Evolutionary conservation across 1,284 basidiomycete species (phyloP).

Genomic region (Ceratobasidium papillatum): DNA sequence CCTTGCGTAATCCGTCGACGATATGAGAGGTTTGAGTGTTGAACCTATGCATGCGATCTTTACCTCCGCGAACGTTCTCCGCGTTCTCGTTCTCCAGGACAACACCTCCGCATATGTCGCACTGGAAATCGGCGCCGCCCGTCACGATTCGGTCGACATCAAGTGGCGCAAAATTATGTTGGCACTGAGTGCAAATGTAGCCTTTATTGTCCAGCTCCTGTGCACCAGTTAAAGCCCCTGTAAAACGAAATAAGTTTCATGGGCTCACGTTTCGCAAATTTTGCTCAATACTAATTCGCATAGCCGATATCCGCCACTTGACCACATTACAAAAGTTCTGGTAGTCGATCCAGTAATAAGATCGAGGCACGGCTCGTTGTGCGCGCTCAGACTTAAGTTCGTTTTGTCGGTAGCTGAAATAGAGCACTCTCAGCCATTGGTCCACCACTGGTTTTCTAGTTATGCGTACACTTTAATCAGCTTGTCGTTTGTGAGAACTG

Average conservation of each 20-base stretch:
- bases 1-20: slow-evolving; percentile 84
- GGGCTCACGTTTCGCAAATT: slow-evolving; percentile 78
- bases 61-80: slow-evolving; percentile 81
- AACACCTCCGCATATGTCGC: slow-evolving; percentile 72
- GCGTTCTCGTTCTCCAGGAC: slow-evolving; percentile 92
- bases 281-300: slow-evolving; percentile 89
- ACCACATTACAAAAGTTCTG: slow-evolving; percentile 95
- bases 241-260: neutral
- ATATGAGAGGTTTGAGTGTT: slow-evolving; percentile 91
- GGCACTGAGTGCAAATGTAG: slow-evolving; percentile 92
- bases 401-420: slow-evolving; percentile 77
- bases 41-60: slow-evolving; percentile 95
- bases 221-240: neutral
- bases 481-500: slow-evolving; percentile 83
- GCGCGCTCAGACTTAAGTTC: slow-evolving; percentile 81
- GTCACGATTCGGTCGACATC: slow-evolving; percentile 81
- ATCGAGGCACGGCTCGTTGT: slow-evolving; percentile 78
- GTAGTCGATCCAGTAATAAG: slow-evolving; percentile 98
- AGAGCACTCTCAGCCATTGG: slow-evolving; percentile 12
- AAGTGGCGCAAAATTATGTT: slow-evolving; percentile 83
- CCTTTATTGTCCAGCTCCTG: slow-evolving; percentile 96
- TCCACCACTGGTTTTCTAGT: slow-evolving; percentile 28
- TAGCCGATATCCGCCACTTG: slow-evolving; percentile 97
- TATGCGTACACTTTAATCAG: slow-evolving; percentile 76
- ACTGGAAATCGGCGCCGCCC: slow-evolving; percentile 66